Base-by-base conservation (phyloP, 1,284 basidiomycete species). In the Fomitopsis betulina region DNA sequence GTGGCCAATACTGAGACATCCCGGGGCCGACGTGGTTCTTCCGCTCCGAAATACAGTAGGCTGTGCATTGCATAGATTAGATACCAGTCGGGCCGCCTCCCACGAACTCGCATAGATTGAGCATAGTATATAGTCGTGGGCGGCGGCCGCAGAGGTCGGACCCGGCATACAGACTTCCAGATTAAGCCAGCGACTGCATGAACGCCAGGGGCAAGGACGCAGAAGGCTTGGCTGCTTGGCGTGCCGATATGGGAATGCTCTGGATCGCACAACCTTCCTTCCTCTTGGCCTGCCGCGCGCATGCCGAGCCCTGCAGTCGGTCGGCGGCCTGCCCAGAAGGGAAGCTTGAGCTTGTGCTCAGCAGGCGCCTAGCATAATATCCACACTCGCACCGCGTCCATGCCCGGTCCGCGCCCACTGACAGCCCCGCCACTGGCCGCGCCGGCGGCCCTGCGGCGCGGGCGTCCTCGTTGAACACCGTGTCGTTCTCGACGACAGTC, bases 201-300 rank as follows among this genome's bases (percentile, higher is more conserved):
- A 30, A 15, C 19, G 49, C 49, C 49, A 51, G 35, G 49, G 27
- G 2, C 27, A 30, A 15, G 3, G 10, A 7, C 19, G 17, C 19
- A 10, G 32, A 51, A 51, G 49, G 49, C 49, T 51, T 51, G 49
- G 49, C 49, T 17, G 45, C 49, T 51, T 51, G 49, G 49, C 49
- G 23, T 35, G 49, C 49, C 49, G 33, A 51, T 51, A 37, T 23
- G 33, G 49, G n/a, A 51, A 33, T 35, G n/a, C 30, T 37, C 32
- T 23, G 32, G 32, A 33, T 50, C 49, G 32, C 49, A 15, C 12
- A 35, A 35, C 32, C n/a, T 19, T 35, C 49, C 49, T 51, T 51
- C 49, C 21, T 21, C 49, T 51, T 51, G 49, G 49, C 49, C 33
- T 51, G 49, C 49, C 30, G 32, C 49, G 32, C 49, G 1, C 10